These are phyloP conservation scores for Senecio squalidus DNA, from an alignment of 140 eudicot genomes.

Conservation along the genomic window DNA sequence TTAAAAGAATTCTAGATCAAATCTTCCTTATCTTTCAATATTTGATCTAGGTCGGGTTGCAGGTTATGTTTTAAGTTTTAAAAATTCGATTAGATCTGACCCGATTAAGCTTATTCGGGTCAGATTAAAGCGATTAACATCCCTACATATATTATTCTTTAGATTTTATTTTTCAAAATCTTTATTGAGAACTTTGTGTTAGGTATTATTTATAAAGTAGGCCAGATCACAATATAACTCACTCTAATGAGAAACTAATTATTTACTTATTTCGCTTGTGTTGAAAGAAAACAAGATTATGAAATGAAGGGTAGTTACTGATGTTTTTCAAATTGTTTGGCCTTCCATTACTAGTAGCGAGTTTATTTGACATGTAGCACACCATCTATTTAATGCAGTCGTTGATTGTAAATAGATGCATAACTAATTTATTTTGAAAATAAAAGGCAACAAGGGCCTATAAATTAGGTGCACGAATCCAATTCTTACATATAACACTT, in stretches of 20 bases:
- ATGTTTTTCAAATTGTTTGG: not conserved
- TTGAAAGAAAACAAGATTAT: not conserved
- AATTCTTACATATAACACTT: not conserved
- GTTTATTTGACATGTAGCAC: conserved; percentile 13
- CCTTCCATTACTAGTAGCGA: conserved; percentile 7
- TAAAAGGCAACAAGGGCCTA: conserved; percentile 10
- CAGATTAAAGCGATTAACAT: too few species aligned
- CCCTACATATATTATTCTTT: too few species aligned
- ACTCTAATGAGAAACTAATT: not conserved
- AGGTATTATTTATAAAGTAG: too few species aligned
- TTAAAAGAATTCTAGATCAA: not conserved
- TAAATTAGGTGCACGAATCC: conserved; percentile 4
- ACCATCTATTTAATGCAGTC: conserved; percentile 10
- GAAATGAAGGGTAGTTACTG: not conserved
- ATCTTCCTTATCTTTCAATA: not conserved
- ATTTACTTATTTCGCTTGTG: conserved; percentile 7
- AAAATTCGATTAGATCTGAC: too few species aligned
- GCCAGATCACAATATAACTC: not conserved
- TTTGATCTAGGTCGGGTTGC: too few species aligned
- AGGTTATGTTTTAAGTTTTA: too few species aligned
- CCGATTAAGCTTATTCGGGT: too few species aligned
- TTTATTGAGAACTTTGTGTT: too few species aligned
- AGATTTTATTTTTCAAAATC: too few species aligned
- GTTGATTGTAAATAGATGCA: not conserved
- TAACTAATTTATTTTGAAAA: conserved; percentile 3